These are phyloP conservation scores for Fragilariopsis cylindrus DNA, from an alignment of 108 stramenopile species.

Conservation along the genomic window DNA sequence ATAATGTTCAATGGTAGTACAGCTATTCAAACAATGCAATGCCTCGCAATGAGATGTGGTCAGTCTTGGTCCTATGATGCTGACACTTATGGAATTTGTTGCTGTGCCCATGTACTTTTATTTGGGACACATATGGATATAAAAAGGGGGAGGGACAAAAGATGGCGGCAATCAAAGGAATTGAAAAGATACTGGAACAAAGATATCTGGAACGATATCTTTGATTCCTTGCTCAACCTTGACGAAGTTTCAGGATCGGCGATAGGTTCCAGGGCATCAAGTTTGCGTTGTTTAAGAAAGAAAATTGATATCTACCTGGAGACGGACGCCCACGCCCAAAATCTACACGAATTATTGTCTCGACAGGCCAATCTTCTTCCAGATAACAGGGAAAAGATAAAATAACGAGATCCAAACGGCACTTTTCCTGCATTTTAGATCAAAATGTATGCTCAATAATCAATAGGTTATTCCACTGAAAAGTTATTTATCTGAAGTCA, in stretches of 20 bases:
- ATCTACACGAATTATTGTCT: slow-evolving; percentile 22
- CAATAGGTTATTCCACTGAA: no score
- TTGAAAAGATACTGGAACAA: slow-evolving; percentile 73
- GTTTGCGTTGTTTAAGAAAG: slow-evolving; percentile 29
- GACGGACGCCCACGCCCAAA: neutral
- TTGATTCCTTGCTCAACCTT: slow-evolving; percentile 66
- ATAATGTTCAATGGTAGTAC: slow-evolving; percentile 53
- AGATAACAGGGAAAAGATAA: slow-evolving; percentile 22
- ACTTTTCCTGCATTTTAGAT: neutral
- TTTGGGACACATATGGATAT: slow-evolving; percentile 71
- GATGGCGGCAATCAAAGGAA: slow-evolving; percentile 48
- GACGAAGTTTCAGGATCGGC: slow-evolving; percentile 40
- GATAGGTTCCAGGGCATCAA: slow-evolving; percentile 41
- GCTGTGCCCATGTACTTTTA: slow-evolving; percentile 63
- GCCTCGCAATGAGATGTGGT: slow-evolving; percentile 66
- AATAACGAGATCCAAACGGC: slow-evolving; percentile 11
- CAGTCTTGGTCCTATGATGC: slow-evolving; percentile 76
- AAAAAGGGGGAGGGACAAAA: slow-evolving; percentile 32
- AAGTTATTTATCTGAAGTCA: no score
- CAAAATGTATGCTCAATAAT: neutral
- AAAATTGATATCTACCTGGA: slow-evolving; percentile 32
- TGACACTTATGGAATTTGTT: slow-evolving; percentile 73
- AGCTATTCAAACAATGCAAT: slow-evolving; percentile 65
- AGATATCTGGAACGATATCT: slow-evolving; percentile 64
- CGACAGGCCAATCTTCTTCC: slow-evolving; percentile 35